phyloP scores from a whole-genome alignment of 768 basidiomycete genomes.

The Galerina marginata region DNA sequence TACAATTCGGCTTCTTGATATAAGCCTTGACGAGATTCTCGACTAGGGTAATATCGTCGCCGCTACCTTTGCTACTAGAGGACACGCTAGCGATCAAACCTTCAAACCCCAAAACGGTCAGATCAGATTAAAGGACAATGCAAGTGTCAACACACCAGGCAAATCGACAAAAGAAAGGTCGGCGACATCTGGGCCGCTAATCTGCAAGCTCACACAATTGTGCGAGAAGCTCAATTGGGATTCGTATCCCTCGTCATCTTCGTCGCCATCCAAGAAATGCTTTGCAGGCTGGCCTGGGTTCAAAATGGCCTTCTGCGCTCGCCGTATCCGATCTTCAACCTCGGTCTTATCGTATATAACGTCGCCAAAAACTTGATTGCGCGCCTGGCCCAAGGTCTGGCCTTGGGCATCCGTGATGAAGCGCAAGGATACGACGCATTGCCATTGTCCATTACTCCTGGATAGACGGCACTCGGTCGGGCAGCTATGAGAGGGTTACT shows the following conservation, averaged over 20 bases:
- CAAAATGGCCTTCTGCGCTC: conserved; percentile 69
- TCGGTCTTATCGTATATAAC: conserved; percentile 53
- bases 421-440: conserved; percentile 54
- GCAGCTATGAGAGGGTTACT: conserved; percentile 41
- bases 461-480: conserved; percentile 63
- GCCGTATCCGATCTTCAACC: conserved; percentile 70
- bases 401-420: conserved; percentile 46
- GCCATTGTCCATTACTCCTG: conserved; percentile 46
- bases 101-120: conserved; percentile 20
- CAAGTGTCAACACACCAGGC: conserved; percentile 44
- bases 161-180: conserved; percentile 72
- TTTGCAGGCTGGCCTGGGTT: conserved; percentile 48
- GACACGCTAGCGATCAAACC: conserved; percentile 66
- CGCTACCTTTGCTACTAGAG: conserved; percentile 44
- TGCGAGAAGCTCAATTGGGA: conserved; percentile 50
- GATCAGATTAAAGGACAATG: neutral
- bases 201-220: conserved; percentile 62
- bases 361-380: conserved; percentile 48
- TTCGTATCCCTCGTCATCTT: conserved; percentile 26
- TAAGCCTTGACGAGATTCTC: conserved; percentile 61
- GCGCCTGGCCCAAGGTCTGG: conserved; percentile 42
- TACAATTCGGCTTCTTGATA: conserved; percentile 66
- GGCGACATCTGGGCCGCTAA: conserved; percentile 62
- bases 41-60: conserved; percentile 65
- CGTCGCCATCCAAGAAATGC: conserved; percentile 45